A percentile compares a stretch with the other conserved stretches of the same genome.
Conservation (phyloP, 2,329 filamentous ascomycete genomes). For the Microsporum audouinii region DNA sequence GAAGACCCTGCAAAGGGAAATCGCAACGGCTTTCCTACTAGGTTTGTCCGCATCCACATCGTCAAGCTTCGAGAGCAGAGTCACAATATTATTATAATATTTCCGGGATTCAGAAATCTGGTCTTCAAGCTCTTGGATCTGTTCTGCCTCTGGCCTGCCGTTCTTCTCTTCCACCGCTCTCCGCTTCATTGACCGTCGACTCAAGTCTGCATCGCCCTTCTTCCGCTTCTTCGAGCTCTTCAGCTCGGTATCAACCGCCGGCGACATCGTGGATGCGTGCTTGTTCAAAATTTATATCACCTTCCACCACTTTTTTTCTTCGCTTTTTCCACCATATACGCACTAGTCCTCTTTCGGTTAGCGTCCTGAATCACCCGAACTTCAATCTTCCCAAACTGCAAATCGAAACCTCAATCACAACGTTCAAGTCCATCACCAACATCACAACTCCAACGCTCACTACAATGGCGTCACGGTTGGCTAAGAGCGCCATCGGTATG, state of each 20-base stretch:
- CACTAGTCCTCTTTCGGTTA: background rate
- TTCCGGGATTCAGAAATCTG: conserved; percentile 76
- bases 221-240: conserved; percentile 29
- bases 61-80: conserved; percentile 50
- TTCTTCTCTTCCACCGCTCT: conserved; percentile 34
- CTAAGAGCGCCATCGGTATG: conserved; percentile 89
- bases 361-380: background rate
- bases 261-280: background rate
- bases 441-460: conserved; percentile 34
- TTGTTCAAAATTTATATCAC: background rate
- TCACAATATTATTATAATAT: conserved; percentile 82
- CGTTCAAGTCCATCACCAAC: conserved; percentile 19
- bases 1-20: conserved; percentile 79
- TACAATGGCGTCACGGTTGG: conserved; percentile 96
- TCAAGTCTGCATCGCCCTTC: conserved; percentile 23
- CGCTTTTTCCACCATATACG: background rate
- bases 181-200: conserved; percentile 22
- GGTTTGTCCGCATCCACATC: conserved; percentile 33
- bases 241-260: background rate
- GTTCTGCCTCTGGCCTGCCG: conserved; percentile 38
- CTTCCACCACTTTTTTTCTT: background rate
- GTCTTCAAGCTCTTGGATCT: conserved; percentile 64
- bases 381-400: conserved; percentile 23
- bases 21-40: conserved; percentile 53
- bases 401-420: conserved; percentile 17